Conservation (phyloP, 305 asterid genomes). For the Fraxinus floribunda region DNA sequence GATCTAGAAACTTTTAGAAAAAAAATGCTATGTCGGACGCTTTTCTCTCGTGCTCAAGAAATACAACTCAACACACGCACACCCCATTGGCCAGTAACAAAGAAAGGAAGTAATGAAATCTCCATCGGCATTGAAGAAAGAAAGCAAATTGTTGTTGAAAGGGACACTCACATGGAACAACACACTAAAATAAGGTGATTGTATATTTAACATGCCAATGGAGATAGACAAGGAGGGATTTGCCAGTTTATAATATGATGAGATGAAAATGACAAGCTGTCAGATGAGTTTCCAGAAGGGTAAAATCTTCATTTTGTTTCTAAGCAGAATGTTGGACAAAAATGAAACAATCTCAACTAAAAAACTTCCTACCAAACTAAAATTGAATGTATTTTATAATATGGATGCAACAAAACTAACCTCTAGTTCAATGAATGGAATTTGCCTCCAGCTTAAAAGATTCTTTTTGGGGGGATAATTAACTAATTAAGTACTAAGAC, state of each 20-base stretch:
- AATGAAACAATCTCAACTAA: background rate
- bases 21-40: too few species aligned
- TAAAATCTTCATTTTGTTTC: slow-evolving; percentile 36
- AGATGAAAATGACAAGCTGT: slow-evolving; percentile 34
- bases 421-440: slow-evolving; percentile 5
- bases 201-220: background rate
- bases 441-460: slow-evolving; percentile 7
- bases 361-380: background rate
- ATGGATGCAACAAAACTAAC: background rate
- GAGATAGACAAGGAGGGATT: background rate
- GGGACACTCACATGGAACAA: slow-evolving; percentile 18
- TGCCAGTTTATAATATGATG: slow-evolving; percentile 17
- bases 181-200: background rate
- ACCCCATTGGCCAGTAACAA: background rate
- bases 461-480: background rate
- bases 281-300: slow-evolving; percentile 17
- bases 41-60: background rate
- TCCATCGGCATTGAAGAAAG: background rate
- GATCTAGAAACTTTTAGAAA: background rate
- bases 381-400: background rate
- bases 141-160: slow-evolving; percentile 6
- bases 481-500: background rate
- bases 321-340: slow-evolving; percentile 12
- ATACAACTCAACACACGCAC: background rate
- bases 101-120: background rate